phyloP scores from a whole-genome alignment of 208 protist species.

The Trichomonas vaginalis region DNA sequence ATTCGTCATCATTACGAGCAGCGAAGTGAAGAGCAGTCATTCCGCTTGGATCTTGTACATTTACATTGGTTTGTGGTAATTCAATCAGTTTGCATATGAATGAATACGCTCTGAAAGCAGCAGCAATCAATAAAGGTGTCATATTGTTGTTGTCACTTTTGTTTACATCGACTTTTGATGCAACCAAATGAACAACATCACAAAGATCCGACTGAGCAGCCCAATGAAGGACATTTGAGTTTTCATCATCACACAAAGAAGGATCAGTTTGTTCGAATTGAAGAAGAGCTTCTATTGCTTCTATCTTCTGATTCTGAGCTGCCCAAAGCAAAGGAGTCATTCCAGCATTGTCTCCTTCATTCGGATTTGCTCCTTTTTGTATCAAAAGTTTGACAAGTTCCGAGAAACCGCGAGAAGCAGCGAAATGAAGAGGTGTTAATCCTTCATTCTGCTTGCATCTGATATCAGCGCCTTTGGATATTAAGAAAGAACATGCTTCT shows the following conservation, averaged over 20 bases:
- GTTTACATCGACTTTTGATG: neutral
- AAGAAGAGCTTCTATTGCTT: neutral
- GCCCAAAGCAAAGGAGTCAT: neutral
- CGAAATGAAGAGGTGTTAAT: neutral
- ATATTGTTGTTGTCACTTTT: neutral
- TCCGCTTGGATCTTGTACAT: neutral
- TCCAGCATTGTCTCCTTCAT: neutral
- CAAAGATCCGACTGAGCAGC: neutral
- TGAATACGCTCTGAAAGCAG: neutral
- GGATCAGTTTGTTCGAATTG: neutral
- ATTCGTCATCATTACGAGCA: neutral
- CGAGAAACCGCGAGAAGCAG: neutral
- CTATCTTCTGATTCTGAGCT: neutral
- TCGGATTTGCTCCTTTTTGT: neutral
- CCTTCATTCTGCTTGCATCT: neutral
- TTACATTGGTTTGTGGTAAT: neutral
- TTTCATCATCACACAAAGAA: neutral
- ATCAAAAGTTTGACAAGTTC: neutral
- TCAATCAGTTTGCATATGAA: neutral
- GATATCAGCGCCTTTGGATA: neutral
- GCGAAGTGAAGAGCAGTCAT: neutral
- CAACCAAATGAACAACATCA: neutral
- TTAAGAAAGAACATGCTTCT: neutral
- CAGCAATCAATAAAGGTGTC: neutral
- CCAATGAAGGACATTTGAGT: neutral